A percentile compares a stretch with the other conserved stretches of the same genome.
These are phyloP conservation scores for Sophora flavescens DNA, from an alignment of 306 rosid species.

Conservation along the genomic window DNA sequence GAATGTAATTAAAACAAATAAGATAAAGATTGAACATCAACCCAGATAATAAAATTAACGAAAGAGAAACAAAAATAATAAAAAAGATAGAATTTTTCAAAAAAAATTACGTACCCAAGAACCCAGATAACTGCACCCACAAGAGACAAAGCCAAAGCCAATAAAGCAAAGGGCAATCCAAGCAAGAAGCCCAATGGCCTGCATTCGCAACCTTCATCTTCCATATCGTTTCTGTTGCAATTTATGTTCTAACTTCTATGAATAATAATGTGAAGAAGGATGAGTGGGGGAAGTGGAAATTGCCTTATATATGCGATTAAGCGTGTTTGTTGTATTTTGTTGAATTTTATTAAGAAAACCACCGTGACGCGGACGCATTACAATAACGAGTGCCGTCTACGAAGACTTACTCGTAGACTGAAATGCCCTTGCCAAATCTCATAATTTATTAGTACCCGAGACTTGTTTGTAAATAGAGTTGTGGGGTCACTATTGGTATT, in stretches of 20 bases:
- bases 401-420: not conserved
- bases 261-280: not conserved
- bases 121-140: constrained; percentile 84
- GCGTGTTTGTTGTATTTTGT: constrained; percentile 36
- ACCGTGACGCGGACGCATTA: constrained; percentile 27
- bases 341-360: not conserved
- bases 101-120: constrained; percentile 55
- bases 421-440: constrained; percentile 22
- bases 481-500: constrained; percentile 37
- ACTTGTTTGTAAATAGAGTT: not conserved
- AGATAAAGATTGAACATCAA: not conserved
- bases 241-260: not conserved
- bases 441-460: not conserved
- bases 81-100: not conserved
- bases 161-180: constrained; percentile 82
- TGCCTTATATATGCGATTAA: constrained; percentile 32
- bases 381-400: not conserved
- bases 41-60: not conserved
- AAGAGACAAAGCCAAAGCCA: constrained; percentile 67
- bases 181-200: constrained; percentile 85
- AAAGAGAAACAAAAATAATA: not conserved
- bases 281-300: not conserved
- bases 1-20: not conserved
- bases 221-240: constrained; percentile 45
- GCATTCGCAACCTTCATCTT: constrained; percentile 70